These are phyloP conservation scores for Helenozyma rhizophorensis DNA, from an alignment of 805 yeast genomes.

Conservation along the genomic window DNA sequence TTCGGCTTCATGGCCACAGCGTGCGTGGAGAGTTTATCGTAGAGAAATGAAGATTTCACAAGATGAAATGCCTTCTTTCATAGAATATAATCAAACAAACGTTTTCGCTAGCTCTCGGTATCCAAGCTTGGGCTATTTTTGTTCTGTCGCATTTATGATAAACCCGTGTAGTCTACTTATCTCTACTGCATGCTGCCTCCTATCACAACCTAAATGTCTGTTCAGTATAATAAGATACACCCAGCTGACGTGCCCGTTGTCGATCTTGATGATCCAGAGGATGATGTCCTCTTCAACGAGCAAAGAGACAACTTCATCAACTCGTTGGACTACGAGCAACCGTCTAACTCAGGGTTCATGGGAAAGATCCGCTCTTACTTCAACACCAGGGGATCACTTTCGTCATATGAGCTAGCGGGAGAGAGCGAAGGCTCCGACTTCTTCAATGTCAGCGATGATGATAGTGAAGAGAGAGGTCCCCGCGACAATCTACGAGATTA, in stretches of 20 bases:
- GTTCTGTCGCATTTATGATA: no score
- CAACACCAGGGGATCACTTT: neutral
- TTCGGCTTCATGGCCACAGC: no score
- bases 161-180: no score
- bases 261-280: slow-evolving; percentile 45
- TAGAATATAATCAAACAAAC: no score
- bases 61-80: no score
- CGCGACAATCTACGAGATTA: slow-evolving; percentile 19
- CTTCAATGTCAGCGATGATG: slow-evolving; percentile 4
- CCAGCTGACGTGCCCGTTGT: slow-evolving; percentile 53
- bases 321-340: slow-evolving; percentile 14
- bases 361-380: slow-evolving; percentile 1
- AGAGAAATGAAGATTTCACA: no score
- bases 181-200: no score
- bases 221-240: slow-evolving; percentile 21
- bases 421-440: slow-evolving; percentile 1
- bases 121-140: no score
- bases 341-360: slow-evolving; percentile 1
- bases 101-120: no score
- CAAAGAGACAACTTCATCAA: slow-evolving; percentile 16
- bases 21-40: no score
- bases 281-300: slow-evolving; percentile 26
- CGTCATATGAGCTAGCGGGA: neutral
- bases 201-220: slow-evolving; percentile 20
- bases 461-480: neutral